Conservation (phyloP, 2,329 filamentous ascomycete species). For the Fusarium metavorans region DNA sequence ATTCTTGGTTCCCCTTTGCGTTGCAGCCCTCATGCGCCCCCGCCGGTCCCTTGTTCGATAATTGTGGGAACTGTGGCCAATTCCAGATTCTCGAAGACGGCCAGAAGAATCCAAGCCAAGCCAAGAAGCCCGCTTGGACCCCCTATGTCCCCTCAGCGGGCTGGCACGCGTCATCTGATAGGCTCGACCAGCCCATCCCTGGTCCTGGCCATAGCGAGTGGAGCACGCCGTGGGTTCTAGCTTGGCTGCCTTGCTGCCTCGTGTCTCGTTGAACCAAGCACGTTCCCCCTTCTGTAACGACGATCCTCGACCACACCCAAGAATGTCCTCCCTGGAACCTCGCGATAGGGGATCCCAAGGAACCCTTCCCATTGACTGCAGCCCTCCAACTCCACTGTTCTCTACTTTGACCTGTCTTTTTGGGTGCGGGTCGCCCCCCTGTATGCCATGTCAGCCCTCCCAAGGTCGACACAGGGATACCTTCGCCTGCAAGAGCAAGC, state of each 20-base stretch:
- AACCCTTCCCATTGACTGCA: constrained; percentile 24
- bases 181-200: constrained; percentile 11
- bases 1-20: constrained; percentile 40
- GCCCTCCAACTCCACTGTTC: not conserved
- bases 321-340: constrained; percentile 26
- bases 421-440: not conserved
- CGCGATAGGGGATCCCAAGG: constrained; percentile 23
- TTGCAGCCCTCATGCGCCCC: constrained; percentile 23
- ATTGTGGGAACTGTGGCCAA: constrained; percentile 35
- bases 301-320: constrained; percentile 30
- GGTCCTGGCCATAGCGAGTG: constrained; percentile 13
- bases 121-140: constrained; percentile 37
- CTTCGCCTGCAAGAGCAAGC: not conserved
- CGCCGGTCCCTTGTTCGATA: constrained; percentile 30
- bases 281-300: constrained; percentile 29
- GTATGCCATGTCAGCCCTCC: constrained; percentile 1
- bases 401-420: not conserved
- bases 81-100: constrained; percentile 46
- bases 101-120: constrained; percentile 45
- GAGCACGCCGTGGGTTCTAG: constrained; percentile 15
- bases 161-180: constrained; percentile 18
- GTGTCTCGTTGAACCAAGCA: constrained; percentile 32
- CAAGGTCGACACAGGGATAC: constrained; percentile 2
- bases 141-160: constrained; percentile 23
- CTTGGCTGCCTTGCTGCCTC: constrained; percentile 36